These are phyloP conservation scores for Huntiella moniliformis DNA, from an alignment of 2,329 filamentous ascomycete genomes.

Conservation along the genomic window DNA sequence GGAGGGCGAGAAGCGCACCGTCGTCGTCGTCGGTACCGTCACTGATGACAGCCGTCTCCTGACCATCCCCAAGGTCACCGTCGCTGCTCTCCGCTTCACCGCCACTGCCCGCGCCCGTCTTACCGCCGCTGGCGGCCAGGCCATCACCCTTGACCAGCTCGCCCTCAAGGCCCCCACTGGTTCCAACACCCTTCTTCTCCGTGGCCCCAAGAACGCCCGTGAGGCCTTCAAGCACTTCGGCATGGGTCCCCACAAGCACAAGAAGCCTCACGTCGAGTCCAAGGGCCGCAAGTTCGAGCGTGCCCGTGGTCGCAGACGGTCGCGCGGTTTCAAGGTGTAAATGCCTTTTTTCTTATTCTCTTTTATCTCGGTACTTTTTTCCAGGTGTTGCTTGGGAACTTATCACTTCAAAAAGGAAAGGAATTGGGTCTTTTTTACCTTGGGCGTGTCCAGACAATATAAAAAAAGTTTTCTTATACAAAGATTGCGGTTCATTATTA, in stretches of 20 bases:
- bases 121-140: slow-evolving; percentile 80
- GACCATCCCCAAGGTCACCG: slow-evolving; percentile 73
- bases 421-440: not conserved
- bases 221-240: slow-evolving; percentile 99
- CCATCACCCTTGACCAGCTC: slow-evolving; percentile 90
- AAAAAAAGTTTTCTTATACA: slow-evolving; percentile 7
- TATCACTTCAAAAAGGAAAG: not conserved
- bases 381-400: not conserved
- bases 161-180: slow-evolving; percentile 89
- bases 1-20: slow-evolving; percentile 57
- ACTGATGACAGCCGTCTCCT: slow-evolving; percentile 95
- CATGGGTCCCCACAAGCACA: slow-evolving; percentile 93
- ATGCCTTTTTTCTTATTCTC: slow-evolving; percentile 15
- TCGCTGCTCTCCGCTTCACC: slow-evolving; percentile 93
- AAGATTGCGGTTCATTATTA: not conserved
- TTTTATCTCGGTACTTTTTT: slow-evolving; percentile 3
- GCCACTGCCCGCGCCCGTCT: slow-evolving; percentile 90
- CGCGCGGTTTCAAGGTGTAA: slow-evolving; percentile 99
- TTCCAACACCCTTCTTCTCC: slow-evolving; percentile 89
- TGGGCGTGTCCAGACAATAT: slow-evolving; percentile 7
- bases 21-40: slow-evolving; percentile 86
- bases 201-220: slow-evolving; percentile 93
- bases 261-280: slow-evolving; percentile 95
- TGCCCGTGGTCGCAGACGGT: slow-evolving; percentile 96
- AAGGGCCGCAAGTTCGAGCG: slow-evolving; percentile 99